Evolutionary conservation across 108 stramenopile species (phyloP).

Genomic region (Bacterosira constricta): DNA sequence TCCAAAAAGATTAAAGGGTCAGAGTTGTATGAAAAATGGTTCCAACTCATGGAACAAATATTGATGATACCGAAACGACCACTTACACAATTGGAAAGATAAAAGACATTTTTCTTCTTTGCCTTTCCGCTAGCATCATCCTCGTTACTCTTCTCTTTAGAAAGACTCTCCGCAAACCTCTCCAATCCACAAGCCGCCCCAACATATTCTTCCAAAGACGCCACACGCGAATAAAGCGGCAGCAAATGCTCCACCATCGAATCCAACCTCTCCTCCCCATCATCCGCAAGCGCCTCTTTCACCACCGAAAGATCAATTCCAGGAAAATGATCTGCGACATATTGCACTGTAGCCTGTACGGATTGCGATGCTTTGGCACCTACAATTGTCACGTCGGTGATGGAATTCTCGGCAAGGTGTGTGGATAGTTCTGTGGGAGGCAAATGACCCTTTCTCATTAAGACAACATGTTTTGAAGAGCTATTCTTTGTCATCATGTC

Average conservation of each 20-base stretch:
- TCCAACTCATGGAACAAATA: too few relatives aligned
- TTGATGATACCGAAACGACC: too few relatives aligned
- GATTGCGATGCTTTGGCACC: slow-evolving; percentile 38
- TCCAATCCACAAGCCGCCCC: slow-evolving; percentile 20
- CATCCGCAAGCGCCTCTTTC: slow-evolving; percentile 42
- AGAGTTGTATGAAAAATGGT: too few relatives aligned
- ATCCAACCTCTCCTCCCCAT: slow-evolving; percentile 28
- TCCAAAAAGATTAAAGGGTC: too few relatives aligned
- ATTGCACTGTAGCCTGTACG: slow-evolving; percentile 42
- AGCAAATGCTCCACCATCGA: slow-evolving; percentile 41
- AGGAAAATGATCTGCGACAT: slow-evolving; percentile 35
- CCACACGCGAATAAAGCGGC: slow-evolving; percentile 32
- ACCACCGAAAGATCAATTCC: slow-evolving; percentile 32
- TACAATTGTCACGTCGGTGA: slow-evolving; percentile 21
- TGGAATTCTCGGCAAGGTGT: neutral
- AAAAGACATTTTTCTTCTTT: slow-evolving; percentile 6
- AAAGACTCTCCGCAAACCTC: neutral
- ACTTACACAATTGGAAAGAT: slow-evolving; percentile 46
- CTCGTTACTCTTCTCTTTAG: neutral
- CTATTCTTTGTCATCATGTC: neutral
- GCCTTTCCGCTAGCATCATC: neutral
- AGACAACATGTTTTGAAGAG: neutral
- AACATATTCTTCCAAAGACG: slow-evolving; percentile 39
- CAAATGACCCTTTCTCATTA: neutral
- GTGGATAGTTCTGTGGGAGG: neutral